Evolutionary conservation across 495 filamentous ascomycete genomes (phyloP).

Genomic region (Aspergillus sclerotioniger): DNA sequence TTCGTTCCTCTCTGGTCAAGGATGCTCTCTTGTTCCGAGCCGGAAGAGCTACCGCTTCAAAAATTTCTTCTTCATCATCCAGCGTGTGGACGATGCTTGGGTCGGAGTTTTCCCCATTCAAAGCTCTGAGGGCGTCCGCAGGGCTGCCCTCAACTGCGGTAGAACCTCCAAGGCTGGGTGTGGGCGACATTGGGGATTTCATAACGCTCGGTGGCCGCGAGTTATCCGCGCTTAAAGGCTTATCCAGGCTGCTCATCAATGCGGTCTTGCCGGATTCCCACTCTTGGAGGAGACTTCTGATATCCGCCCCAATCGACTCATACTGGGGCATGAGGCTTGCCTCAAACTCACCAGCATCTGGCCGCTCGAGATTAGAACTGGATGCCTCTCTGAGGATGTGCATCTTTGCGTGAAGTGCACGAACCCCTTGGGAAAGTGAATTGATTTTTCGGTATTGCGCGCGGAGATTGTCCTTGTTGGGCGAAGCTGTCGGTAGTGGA

Average conservation of each 20-base stretch:
- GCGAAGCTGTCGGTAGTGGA: conserved; percentile 67
- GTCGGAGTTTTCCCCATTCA: conserved; percentile 61
- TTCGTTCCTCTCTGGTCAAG: conserved; percentile 82
- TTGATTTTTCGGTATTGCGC: conserved; percentile 82
- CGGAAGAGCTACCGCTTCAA: conserved; percentile 83
- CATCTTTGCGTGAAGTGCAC: conserved; percentile 91
- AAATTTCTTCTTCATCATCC: conserved; percentile 75
- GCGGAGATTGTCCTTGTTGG: conserved; percentile 74
- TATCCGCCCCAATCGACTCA: conserved; percentile 87
- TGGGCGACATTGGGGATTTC: conserved; percentile 72
- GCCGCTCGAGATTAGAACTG: conserved; percentile 68
- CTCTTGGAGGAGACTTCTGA: conserved; percentile 77
- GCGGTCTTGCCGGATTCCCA: conserved; percentile 86
- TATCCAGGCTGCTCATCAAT: conserved; percentile 69
- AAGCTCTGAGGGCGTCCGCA: conserved; percentile 68
- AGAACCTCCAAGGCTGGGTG: conserved; percentile 74
- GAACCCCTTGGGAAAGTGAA: conserved; percentile 84
- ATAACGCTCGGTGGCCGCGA: conserved; percentile 66
- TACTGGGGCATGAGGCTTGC: conserved; percentile 80
- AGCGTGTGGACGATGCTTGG: conserved; percentile 29
- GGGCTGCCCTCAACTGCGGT: conserved; percentile 84
- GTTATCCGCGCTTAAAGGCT: conserved; percentile 50
- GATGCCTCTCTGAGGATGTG: conserved; percentile 90
- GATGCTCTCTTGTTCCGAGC: conserved; percentile 60
- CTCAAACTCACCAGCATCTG: conserved; percentile 66